These are phyloP conservation scores for Cryptosporidium felis DNA, from an alignment of 169 alveolate genomes.

Conservation along the genomic window DNA sequence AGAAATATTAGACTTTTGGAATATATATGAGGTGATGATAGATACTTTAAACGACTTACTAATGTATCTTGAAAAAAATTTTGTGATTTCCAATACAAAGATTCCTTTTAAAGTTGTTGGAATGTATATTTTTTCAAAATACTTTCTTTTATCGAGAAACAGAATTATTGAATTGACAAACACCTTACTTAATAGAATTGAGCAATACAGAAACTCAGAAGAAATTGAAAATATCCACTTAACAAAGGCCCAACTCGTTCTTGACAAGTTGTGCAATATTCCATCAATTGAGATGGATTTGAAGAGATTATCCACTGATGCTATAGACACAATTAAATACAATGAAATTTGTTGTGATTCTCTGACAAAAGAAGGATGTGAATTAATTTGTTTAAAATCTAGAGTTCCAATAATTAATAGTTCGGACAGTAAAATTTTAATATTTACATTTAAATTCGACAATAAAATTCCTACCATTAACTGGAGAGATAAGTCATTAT, in stretches of 20 bases:
- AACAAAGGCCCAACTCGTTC: neutral
- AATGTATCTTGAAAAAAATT: conserved; percentile 58
- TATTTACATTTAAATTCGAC: conserved; percentile 26
- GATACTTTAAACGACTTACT: conserved; percentile 27
- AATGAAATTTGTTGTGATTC: conserved; percentile 12
- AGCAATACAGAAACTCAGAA: neutral
- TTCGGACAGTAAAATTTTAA: neutral
- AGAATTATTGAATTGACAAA: neutral
- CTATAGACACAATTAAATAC: neutral
- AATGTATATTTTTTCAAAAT: conserved; percentile 21
- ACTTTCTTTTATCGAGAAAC: conserved; percentile 3
- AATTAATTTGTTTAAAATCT: conserved; percentile 4
- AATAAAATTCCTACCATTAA: neutral
- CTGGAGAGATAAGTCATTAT: conserved; percentile 7
- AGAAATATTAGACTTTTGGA: conserved; percentile 28
- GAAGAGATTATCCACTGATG: neutral
- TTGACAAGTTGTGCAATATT: neutral
- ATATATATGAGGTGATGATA: conserved; percentile 12
- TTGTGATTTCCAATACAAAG: conserved; percentile 32
- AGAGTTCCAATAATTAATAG: neutral
- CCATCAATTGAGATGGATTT: conserved; percentile 34
- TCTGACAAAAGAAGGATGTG: neutral
- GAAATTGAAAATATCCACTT: neutral
- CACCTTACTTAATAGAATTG: neutral
- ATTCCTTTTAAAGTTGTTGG: conserved; percentile 37